These are phyloP conservation scores for Discostella stelligeroides DNA, from an alignment of 108 stramenopile genomes.

Conservation along the genomic window DNA sequence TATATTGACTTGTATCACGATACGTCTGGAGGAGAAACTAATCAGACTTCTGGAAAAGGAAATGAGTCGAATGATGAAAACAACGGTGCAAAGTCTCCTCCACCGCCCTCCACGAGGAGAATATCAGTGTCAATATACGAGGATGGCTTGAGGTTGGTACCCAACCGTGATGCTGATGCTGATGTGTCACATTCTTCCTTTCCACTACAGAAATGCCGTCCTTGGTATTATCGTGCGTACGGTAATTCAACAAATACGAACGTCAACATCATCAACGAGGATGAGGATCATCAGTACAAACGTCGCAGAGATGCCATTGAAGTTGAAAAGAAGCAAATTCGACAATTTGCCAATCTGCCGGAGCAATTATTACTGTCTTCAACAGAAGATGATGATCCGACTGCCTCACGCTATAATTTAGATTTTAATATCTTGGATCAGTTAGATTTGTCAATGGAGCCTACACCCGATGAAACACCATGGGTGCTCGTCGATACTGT, in stretches of 20 bases:
- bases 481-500: conserved; percentile 73
- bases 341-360: conserved; percentile 24
- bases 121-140: conserved; percentile 59
- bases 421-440: conserved; percentile 49
- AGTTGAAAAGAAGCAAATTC: conserved; percentile 29
- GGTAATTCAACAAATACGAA: conserved; percentile 9
- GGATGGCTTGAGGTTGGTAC: conserved; percentile 61
- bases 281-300: background rate
- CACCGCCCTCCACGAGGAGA: conserved; percentile 18
- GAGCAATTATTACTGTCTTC: conserved; percentile 30
- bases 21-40: conserved; percentile 34
- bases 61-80: conserved; percentile 6
- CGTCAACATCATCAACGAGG: background rate
- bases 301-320: conserved; percentile 21
- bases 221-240: conserved; percentile 64
- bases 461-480: conserved; percentile 41
- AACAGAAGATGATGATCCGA: conserved; percentile 21
- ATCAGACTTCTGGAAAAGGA: background rate
- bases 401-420: conserved; percentile 57
- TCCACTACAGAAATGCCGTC: conserved; percentile 43
- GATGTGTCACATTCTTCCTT: conserved; percentile 4
- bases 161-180: conserved; percentile 10
- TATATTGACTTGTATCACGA: conserved; percentile 59
- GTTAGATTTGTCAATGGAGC: conserved; percentile 52
- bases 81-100: conserved; percentile 6